Percentiles rank a stretch among this genome's conserved stretches.
Conservation (phyloP, 2,329 filamentous ascomycete genomes). For the Aspergillus arachidicola region DNA sequence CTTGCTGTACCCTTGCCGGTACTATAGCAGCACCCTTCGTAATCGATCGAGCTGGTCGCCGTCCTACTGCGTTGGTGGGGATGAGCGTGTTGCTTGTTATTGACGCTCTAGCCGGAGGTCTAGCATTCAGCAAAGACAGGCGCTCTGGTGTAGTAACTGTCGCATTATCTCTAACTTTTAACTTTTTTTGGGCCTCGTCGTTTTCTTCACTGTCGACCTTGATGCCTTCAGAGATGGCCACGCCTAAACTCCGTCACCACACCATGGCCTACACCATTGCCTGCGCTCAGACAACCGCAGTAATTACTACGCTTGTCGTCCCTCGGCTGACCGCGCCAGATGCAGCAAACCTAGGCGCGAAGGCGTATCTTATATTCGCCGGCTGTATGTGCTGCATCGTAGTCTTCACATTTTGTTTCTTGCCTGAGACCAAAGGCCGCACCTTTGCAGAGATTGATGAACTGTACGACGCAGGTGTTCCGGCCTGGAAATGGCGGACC, state of each 20-base stretch:
- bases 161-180: slow-evolving; percentile 38
- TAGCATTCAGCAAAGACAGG: slow-evolving; percentile 34
- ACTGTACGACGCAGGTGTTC: slow-evolving; percentile 36
- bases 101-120: slow-evolving; percentile 34
- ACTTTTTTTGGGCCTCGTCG: slow-evolving; percentile 42
- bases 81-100: slow-evolving; percentile 38
- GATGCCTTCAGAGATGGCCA: slow-evolving; percentile 41
- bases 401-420: slow-evolving; percentile 30
- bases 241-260: slow-evolving; percentile 39
- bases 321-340: slow-evolving; percentile 38
- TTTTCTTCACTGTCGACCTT: slow-evolving; percentile 39
- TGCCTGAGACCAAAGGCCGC: slow-evolving; percentile 35
- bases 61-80: slow-evolving; percentile 39
- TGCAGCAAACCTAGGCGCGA: slow-evolving; percentile 36
- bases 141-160: slow-evolving; percentile 32
- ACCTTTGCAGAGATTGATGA: slow-evolving; percentile 39
- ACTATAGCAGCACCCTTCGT: slow-evolving; percentile 39
- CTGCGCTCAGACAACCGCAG: slow-evolving; percentile 39
- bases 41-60: slow-evolving; percentile 37
- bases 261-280: slow-evolving; percentile 42
- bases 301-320: slow-evolving; percentile 43
- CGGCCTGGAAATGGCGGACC: slow-evolving; percentile 35
- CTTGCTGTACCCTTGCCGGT: slow-evolving; percentile 40
- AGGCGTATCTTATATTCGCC: slow-evolving; percentile 38
- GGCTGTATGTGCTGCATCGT: slow-evolving; percentile 35